These are phyloP conservation scores for Leccinum boreale DNA, from an alignment of 768 basidiomycete genomes.

Conservation along the genomic window DNA sequence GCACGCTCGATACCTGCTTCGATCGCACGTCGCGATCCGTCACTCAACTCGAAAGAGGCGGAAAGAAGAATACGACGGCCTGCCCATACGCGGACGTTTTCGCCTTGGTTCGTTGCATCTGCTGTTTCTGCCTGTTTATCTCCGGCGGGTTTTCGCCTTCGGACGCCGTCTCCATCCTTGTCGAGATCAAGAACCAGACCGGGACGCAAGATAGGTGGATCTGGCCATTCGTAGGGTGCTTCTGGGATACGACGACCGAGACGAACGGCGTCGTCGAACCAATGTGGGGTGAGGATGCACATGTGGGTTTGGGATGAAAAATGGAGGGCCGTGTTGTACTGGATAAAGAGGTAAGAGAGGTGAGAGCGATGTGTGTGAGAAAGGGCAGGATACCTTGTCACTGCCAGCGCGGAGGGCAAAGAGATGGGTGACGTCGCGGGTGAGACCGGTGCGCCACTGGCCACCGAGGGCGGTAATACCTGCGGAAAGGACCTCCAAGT, in stretches of 20 bases:
- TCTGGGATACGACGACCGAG: conserved; percentile 55
- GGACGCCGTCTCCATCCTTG: conserved; percentile 18
- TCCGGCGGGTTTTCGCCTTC: conserved; percentile 24
- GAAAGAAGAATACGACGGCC: conserved; percentile 61
- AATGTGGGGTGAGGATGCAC: conserved; percentile 79
- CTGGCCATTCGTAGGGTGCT: conserved; percentile 67
- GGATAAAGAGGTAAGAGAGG: not conserved
- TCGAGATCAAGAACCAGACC: conserved; percentile 15
- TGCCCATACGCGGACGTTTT: conserved; percentile 53
- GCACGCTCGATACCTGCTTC: conserved; percentile 56
- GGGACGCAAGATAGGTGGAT: conserved; percentile 50
- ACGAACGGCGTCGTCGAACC: conserved; percentile 81
- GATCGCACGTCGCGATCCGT: conserved; percentile 49
- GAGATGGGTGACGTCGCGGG: conserved; percentile 84
- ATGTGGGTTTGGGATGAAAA: conserved; percentile 57
- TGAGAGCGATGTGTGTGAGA: not conserved
- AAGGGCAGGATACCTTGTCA: conserved; percentile 33
- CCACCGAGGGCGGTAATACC: conserved; percentile 78
- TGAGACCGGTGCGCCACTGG: conserved; percentile 73
- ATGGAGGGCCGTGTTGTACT: conserved; percentile 51
- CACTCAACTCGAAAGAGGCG: conserved; percentile 50
- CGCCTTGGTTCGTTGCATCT: conserved; percentile 17
- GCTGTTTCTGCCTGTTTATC: conserved; percentile 23
- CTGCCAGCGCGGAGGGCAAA: conserved; percentile 56
- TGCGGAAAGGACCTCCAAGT: conserved; percentile 69